Evolutionary conservation across 1,139 yeast species (phyloP).

Genomic region (Geotrichum aggregatum): DNA sequence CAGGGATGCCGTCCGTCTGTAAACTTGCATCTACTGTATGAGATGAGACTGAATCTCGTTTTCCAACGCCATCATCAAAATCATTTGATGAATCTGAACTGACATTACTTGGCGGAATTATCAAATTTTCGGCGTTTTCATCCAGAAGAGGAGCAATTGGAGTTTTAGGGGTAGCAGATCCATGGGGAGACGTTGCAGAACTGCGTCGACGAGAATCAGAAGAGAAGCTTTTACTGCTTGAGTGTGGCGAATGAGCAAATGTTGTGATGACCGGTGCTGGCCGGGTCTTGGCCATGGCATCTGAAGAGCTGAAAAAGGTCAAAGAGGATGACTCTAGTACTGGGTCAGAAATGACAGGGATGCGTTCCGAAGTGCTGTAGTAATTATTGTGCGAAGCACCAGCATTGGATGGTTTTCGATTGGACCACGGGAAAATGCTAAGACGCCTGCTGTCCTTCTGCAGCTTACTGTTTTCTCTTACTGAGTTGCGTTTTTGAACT

Average conservation of each 20-base stretch:
- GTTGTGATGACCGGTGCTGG: conserved; percentile 18
- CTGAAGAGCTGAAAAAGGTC: conserved; percentile 19
- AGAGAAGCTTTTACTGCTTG: conserved; percentile 17
- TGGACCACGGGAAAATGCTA: conserved; percentile 19
- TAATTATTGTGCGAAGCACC: conserved; percentile 8
- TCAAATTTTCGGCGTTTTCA: neutral
- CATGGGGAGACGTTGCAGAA: neutral
- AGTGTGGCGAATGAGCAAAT: conserved; percentile 20
- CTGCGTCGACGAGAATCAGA: neutral
- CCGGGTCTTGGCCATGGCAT: neutral
- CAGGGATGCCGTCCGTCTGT: neutral
- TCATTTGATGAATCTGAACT: no score
- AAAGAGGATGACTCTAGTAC: conserved; percentile 20
- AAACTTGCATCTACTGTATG: neutral
- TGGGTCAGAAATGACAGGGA: conserved; percentile 22
- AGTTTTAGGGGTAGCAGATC: neutral
- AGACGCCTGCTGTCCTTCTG: conserved; percentile 10
- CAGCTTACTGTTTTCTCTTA: neutral
- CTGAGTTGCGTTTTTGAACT: neutral
- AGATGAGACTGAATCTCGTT: neutral
- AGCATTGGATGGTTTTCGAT: conserved; percentile 5
- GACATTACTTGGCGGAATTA: neutral
- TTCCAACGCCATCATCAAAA: neutral
- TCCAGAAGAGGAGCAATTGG: neutral
- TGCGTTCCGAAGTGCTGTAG: conserved; percentile 19